A percentile compares a stretch with the other conserved stretches of the same genome.
These are phyloP conservation scores for Phytopythium boreale DNA, from an alignment of 352 stramenopile genomes.

Conservation along the genomic window DNA sequence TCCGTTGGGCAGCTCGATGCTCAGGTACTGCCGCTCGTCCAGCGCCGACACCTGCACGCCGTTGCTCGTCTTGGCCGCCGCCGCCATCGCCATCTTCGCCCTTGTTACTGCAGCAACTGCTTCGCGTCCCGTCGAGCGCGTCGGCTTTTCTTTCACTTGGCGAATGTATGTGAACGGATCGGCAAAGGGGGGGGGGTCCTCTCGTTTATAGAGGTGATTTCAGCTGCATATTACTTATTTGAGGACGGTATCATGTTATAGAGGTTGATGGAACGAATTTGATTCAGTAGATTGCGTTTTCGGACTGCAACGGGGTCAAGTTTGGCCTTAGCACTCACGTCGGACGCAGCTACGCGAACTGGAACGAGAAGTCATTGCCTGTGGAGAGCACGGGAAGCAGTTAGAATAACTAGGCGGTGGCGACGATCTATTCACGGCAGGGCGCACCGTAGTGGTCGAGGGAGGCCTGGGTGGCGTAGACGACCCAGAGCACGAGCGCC, in stretches of 20 bases:
- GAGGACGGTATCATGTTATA: neutral
- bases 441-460: neutral
- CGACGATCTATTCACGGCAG: too few species aligned
- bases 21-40: conserved; percentile 63
- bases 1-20: conserved; percentile 42
- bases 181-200: neutral
- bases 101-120: too few species aligned
- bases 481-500: too few species aligned
- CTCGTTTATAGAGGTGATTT: neutral
- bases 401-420: too few species aligned
- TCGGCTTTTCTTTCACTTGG: neutral
- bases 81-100: conserved; percentile 14
- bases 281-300: neutral
- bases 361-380: neutral
- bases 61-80: conserved; percentile 29
- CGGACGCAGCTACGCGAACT: neutral
- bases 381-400: too few species aligned
- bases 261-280: neutral
- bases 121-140: neutral
- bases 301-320: neutral
- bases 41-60: conserved; percentile 64
- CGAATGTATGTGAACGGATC: neutral
- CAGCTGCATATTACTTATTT: neutral
- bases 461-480: neutral
- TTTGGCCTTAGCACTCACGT: too few species aligned